A percentile compares a stretch with the other conserved stretches of the same genome.
phyloP scores from a whole-genome alignment of 2,329 filamentous ascomycete genomes.

The Colletotrichum tamarilloi region DNA sequence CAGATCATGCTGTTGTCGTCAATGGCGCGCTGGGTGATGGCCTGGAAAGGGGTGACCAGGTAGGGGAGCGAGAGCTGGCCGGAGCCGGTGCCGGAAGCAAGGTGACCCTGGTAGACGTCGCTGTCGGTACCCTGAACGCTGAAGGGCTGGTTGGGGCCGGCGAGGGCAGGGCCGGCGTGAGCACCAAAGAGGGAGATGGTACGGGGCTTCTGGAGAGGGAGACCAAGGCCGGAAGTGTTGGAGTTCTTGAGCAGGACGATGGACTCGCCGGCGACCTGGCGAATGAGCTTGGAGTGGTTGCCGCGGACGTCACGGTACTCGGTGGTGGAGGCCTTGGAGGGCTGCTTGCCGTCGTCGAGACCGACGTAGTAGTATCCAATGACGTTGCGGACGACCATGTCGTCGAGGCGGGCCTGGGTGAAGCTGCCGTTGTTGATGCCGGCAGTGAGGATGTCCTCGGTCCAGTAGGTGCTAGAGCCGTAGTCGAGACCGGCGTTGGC shows the following conservation, averaged over 20 bases:
- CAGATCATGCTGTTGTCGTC: slow-evolving; percentile 60
- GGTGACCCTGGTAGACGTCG: slow-evolving; percentile 26
- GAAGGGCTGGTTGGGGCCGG: slow-evolving; percentile 18
- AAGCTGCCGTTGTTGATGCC: slow-evolving; percentile 67
- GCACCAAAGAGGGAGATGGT: slow-evolving; percentile 26
- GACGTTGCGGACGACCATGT: slow-evolving; percentile 70
- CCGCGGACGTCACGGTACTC: slow-evolving; percentile 40
- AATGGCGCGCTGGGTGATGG: slow-evolving; percentile 15
- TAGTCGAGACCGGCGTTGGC: slow-evolving; percentile 65
- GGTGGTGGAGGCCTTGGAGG: slow-evolving; percentile 68
- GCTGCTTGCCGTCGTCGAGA: slow-evolving; percentile 63
- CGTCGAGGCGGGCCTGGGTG: slow-evolving; percentile 63
- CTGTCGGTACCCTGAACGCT: slow-evolving; percentile 22
- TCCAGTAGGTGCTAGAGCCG: slow-evolving; percentile 62
- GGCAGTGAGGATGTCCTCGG: slow-evolving; percentile 59
- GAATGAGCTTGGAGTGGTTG: slow-evolving; percentile 27
- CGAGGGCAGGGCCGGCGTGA: slow-evolving; percentile 17
- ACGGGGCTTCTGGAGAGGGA: slow-evolving; percentile 67
- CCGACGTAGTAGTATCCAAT: slow-evolving; percentile 64
- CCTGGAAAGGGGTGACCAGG: slow-evolving; percentile 29
- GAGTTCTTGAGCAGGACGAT: slow-evolving; percentile 82
- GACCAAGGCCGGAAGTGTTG: slow-evolving; percentile 52
- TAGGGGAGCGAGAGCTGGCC: slow-evolving; percentile 21
- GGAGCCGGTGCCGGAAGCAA: slow-evolving; percentile 26
- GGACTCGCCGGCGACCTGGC: slow-evolving; percentile 56